A percentile compares a stretch with the other conserved stretches of the same genome.
Evolutionary conservation across 2,329 filamentous ascomycete genomes (phyloP).

Genomic region (Colletotrichum caudatum): DNA sequence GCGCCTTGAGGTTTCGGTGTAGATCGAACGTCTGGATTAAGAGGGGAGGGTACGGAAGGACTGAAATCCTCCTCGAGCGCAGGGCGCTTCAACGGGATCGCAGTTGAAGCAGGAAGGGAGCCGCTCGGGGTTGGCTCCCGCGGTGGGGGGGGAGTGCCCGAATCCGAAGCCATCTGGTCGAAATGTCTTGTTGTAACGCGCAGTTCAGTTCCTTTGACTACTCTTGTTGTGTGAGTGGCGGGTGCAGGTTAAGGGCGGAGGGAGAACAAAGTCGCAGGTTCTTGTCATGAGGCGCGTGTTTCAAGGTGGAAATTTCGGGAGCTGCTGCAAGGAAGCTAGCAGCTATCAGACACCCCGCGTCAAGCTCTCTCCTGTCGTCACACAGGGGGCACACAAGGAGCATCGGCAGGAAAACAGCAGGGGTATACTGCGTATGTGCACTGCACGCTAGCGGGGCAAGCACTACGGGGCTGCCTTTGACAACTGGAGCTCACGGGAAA

Average conservation of each 20-base stretch:
- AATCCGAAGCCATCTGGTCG: constrained; percentile 51
- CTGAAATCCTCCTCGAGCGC: constrained; percentile 76
- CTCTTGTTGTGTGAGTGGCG: constrained; percentile 22
- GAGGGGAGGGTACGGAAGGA: constrained; percentile 78
- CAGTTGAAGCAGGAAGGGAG: constrained; percentile 55
- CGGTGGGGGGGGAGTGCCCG: constrained; percentile 56
- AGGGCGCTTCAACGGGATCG: constrained; percentile 71
- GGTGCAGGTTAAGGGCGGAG: background rate
- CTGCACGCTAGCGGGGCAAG: constrained; percentile 12
- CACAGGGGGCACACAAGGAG: constrained; percentile 30
- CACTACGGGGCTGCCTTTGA: constrained; percentile 10
- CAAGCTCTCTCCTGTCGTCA: constrained; percentile 16
- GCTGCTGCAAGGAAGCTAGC: constrained; percentile 23
- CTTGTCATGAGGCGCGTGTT: constrained; percentile 27
- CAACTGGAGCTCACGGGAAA: constrained; percentile 3
- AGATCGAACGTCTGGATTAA: constrained; percentile 73
- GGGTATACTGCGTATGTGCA: constrained; percentile 22
- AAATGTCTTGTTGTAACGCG: background rate
- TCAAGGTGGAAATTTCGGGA: constrained; percentile 30
- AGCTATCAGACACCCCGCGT: constrained; percentile 33
- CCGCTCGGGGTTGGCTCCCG: constrained; percentile 56
- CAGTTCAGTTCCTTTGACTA: constrained; percentile 2
- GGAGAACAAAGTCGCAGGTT: constrained; percentile 6
- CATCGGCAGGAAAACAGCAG: constrained; percentile 16
- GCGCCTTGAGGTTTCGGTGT: constrained; percentile 48